Conservation (phyloP, 169 alveolate genomes). For the Babesia bovis region DNA sequence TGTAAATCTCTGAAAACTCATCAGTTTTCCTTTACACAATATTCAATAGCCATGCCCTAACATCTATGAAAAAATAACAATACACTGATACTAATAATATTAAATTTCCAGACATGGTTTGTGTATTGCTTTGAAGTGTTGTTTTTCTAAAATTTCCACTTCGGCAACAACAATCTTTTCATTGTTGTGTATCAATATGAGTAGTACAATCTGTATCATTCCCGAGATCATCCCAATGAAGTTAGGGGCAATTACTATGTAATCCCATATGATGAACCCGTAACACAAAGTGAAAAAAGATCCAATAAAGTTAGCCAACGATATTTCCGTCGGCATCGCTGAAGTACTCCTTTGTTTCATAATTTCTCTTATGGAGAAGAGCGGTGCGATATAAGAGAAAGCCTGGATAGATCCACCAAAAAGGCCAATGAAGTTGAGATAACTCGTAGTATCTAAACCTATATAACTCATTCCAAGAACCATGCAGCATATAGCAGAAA, state of each 20-base stretch:
- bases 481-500: conserved; percentile 5
- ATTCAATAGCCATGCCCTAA: too few relatives aligned
- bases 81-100: too few relatives aligned
- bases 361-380: conserved; percentile 66
- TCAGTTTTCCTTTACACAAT: too few relatives aligned
- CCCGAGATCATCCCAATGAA: conserved; percentile 67
- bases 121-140: conserved; percentile 51
- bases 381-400: conserved; percentile 69
- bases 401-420: conserved; percentile 64
- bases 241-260: conserved; percentile 70
- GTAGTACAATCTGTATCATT: conserved; percentile 44
- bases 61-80: too few relatives aligned
- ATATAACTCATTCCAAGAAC: conserved; percentile 15
- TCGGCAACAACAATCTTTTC: conserved; percentile 52
- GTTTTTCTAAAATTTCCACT: conserved; percentile 60
- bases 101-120: conserved; percentile 32
- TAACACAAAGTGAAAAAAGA: conserved; percentile 73
- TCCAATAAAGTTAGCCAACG: conserved; percentile 70
- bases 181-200: conserved; percentile 44
- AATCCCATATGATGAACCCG: conserved; percentile 76
- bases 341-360: conserved; percentile 68
- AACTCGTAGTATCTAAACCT: conserved; percentile 18
- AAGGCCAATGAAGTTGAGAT: conserved; percentile 56
- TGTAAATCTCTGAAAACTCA: too few relatives aligned
- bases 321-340: conserved; percentile 74